These are phyloP conservation scores for Mucor indicus DNA, from an alignment of 371 early-diverging fungal species.

Conservation along the genomic window DNA sequence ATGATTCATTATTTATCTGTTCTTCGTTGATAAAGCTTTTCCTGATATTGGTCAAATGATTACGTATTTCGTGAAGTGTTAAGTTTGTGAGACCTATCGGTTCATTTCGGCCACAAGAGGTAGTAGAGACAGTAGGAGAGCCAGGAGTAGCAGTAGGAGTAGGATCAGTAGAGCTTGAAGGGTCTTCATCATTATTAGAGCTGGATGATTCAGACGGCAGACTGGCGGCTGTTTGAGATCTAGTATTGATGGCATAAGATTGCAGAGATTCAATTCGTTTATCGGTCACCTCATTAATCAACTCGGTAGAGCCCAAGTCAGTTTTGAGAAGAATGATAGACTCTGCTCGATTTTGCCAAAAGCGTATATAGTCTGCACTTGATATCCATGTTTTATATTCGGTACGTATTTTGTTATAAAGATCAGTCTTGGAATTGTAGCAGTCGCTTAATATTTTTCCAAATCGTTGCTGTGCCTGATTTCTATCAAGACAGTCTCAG, in stretches of 20 bases:
- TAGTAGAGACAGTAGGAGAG: neutral
- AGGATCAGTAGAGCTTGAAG: neutral
- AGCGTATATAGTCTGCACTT: constrained; percentile 18
- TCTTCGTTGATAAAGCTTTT: constrained; percentile 13
- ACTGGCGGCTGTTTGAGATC: constrained; percentile 6
- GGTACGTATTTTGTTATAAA: constrained; percentile 6
- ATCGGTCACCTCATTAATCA: constrained; percentile 3
- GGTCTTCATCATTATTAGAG: neutral
- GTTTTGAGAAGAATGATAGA: constrained; percentile 10
- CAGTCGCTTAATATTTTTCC: constrained; percentile 13
- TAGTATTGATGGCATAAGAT: constrained; percentile 1
- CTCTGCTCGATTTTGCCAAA: constrained; percentile 3
- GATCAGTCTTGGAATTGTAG: constrained; percentile 7
- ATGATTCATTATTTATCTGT: constrained; percentile 8
- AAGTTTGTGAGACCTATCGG: constrained; percentile 6
- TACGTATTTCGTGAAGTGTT: constrained; percentile 2
- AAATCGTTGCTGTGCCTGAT: constrained; percentile 14
- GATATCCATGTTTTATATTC: constrained; percentile 17
- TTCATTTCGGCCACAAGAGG: constrained; percentile 1
- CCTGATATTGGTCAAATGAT: constrained; percentile 5
- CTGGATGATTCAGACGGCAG: neutral
- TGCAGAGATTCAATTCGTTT: constrained; percentile 7
- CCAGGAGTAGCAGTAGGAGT: neutral
- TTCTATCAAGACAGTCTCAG: constrained; percentile 19
- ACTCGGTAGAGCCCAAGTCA: constrained; percentile 5